Evolutionary conservation across 768 basidiomycete genomes (phyloP).

Genomic region (Boletus sp.): DNA sequence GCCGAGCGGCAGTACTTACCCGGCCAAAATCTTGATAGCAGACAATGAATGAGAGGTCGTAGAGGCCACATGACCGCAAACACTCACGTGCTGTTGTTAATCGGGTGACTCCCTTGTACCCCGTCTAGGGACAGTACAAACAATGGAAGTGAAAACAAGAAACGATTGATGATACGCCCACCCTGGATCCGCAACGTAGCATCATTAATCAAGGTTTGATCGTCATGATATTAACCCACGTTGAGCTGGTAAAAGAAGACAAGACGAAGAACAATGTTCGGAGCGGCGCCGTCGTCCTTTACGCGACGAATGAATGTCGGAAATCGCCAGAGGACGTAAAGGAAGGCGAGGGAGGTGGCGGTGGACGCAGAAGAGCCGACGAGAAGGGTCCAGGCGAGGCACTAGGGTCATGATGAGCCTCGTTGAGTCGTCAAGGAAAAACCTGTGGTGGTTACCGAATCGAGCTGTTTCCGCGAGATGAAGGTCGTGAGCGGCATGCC

Average conservation of each 20-base stretch:
- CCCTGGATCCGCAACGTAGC: slow-evolving; percentile 38
- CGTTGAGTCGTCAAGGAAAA: not conserved
- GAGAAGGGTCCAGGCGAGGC: slow-evolving; percentile 73
- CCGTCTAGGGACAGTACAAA: slow-evolving; percentile 68
- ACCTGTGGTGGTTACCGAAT: slow-evolving; percentile 42
- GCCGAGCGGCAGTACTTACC: slow-evolving; percentile 38
- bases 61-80: not conserved
- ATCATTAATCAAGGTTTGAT: not conserved
- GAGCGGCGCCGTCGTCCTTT: slow-evolving; percentile 70
- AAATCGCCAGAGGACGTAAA: slow-evolving; percentile 70
- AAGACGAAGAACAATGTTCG: slow-evolving; percentile 70
- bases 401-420: slow-evolving; percentile 39
- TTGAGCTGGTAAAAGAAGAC: slow-evolving; percentile 77
- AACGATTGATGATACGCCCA: slow-evolving; percentile 72
- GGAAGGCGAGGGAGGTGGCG: slow-evolving; percentile 63
- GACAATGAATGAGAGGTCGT: not conserved
- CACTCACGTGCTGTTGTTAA: slow-evolving; percentile 59
- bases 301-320: slow-evolving; percentile 69
- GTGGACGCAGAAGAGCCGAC: slow-evolving; percentile 67
- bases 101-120: slow-evolving; percentile 45
- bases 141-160: slow-evolving; percentile 69
- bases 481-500: slow-evolving; percentile 74
- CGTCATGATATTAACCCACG: slow-evolving; percentile 41
- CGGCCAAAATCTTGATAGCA: slow-evolving; percentile 50
- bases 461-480: slow-evolving; percentile 54